phyloP scores from a whole-genome alignment of 2,329 filamentous ascomycete genomes.

The Trichoderma sp. region DNA sequence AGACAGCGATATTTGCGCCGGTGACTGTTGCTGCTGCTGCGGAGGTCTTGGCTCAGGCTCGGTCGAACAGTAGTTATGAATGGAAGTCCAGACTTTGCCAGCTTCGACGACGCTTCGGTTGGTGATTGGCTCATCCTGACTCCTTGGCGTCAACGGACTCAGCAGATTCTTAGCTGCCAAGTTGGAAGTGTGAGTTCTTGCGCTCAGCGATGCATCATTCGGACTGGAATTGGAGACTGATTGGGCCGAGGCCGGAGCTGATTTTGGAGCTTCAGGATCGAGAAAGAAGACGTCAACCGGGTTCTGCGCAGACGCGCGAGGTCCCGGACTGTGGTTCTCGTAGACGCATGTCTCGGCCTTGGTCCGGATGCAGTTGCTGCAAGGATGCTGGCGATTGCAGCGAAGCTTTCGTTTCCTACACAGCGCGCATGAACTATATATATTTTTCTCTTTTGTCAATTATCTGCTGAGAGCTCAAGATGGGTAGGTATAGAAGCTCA shows the following conservation, averaged over 20 bases:
- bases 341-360: slow-evolving; percentile 43
- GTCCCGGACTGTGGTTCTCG: slow-evolving; percentile 31
- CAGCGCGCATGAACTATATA: slow-evolving; percentile 45
- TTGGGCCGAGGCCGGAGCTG: neutral
- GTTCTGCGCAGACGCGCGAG: neutral
- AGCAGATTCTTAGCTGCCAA: neutral
- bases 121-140: slow-evolving; percentile 29
- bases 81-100: neutral
- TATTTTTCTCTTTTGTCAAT: neutral
- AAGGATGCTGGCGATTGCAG: slow-evolving; percentile 49
- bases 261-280: neutral
- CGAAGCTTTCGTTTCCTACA: slow-evolving; percentile 51
- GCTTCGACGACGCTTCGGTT: neutral
- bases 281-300: slow-evolving; percentile 10
- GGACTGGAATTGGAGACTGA: neutral
- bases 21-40: neutral
- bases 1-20: neutral
- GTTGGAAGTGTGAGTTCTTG: neutral
- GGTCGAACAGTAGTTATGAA: neutral
- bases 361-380: slow-evolving; percentile 48
- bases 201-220: neutral
- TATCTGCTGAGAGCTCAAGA: neutral
- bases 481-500: neutral
- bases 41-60: neutral
- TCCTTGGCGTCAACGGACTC: slow-evolving; percentile 23